These are phyloP conservation scores for Ogataea saltuana DNA, from an alignment of 805 yeast genomes.

Conservation along the genomic window DNA sequence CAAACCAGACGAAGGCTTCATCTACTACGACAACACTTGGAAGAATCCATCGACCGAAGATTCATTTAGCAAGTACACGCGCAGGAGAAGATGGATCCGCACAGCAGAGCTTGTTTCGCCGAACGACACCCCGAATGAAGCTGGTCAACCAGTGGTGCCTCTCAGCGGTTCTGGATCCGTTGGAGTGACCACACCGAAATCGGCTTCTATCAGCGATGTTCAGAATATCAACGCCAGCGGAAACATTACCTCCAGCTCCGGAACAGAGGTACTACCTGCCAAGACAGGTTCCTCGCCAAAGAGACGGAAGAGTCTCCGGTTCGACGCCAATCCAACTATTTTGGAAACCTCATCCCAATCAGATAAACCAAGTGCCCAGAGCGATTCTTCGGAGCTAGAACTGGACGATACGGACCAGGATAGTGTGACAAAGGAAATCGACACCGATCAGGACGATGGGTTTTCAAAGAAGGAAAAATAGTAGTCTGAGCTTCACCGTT, in stretches of 20 bases:
- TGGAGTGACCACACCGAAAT: slow-evolving; percentile 15
- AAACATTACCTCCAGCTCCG: slow-evolving; percentile 22
- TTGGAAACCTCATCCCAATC: slow-evolving; percentile 5
- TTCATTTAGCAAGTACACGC: slow-evolving; percentile 84
- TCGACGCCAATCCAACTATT: slow-evolving; percentile 26
- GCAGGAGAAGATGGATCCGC: slow-evolving; percentile 94
- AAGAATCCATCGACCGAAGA: slow-evolving; percentile 86
- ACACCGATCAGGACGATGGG: not conserved
- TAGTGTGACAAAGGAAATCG: not conserved
- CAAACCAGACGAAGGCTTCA: slow-evolving; percentile 76
- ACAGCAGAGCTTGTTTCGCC: slow-evolving; percentile 78
- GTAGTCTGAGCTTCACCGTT: not conserved
- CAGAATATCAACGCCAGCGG: slow-evolving; percentile 29
- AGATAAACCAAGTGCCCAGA: slow-evolving; percentile 1
- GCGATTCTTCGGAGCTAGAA: slow-evolving; percentile 1
- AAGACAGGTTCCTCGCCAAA: slow-evolving; percentile 11
- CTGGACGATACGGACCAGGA: not conserved
- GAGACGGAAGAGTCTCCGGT: slow-evolving; percentile 32
- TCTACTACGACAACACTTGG: slow-evolving; percentile 94
- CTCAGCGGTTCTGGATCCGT: slow-evolving; percentile 13
- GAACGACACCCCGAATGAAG: slow-evolving; percentile 12
- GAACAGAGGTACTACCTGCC: slow-evolving; percentile 4
- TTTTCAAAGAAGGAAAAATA: not conserved
- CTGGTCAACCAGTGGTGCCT: slow-evolving; percentile 5
- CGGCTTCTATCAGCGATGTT: slow-evolving; percentile 21